Conservation (phyloP, 2,329 filamentous ascomycete genomes). For the Dendryphion nanum region DNA sequence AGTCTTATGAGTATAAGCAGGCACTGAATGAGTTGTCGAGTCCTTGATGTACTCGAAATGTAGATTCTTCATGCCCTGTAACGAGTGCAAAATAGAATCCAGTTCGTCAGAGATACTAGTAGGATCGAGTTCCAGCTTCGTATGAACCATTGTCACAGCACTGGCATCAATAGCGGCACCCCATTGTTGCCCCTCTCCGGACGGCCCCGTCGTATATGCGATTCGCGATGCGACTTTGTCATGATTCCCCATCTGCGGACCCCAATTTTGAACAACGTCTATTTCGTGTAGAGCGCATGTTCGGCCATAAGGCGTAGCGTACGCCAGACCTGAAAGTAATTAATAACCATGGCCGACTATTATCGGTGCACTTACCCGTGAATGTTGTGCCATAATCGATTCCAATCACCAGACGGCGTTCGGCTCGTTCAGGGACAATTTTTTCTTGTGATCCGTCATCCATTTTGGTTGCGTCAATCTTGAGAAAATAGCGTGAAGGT, state of each 20-base stretch:
- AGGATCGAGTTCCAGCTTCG: slow-evolving; percentile 29
- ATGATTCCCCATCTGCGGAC: slow-evolving; percentile 16
- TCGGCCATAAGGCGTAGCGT: slow-evolving; percentile 6
- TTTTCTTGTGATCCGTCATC: not conserved
- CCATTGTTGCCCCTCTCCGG: slow-evolving; percentile 18
- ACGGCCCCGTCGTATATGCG: slow-evolving; percentile 19
- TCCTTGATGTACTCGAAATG: slow-evolving; percentile 18
- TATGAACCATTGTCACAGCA: slow-evolving; percentile 28
- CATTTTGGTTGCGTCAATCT: no score
- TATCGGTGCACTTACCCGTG: slow-evolving; percentile 6
- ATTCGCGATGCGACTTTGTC: slow-evolving; percentile 28
- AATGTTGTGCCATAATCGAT: slow-evolving; percentile 23
- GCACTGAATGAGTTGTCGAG: slow-evolving; percentile 2
- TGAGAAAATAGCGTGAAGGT: no score
- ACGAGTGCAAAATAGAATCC: slow-evolving; percentile 21
- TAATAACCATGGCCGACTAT: not conserved
- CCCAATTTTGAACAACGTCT: slow-evolving; percentile 23
- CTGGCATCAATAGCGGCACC: slow-evolving; percentile 17
- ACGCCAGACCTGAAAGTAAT: slow-evolving; percentile 20
- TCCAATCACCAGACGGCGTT: slow-evolving; percentile 15
- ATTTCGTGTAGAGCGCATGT: slow-evolving; percentile 18
- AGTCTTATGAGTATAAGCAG: slow-evolving; percentile 19
- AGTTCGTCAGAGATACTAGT: slow-evolving; percentile 19
- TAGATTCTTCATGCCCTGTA: slow-evolving; percentile 30
- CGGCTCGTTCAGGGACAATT: slow-evolving; percentile 2